Percentiles rank a stretch among this genome's conserved stretches.
Evolutionary conservation across 805 yeast genomes (phyloP).

Genomic region (Maudiozyma bulderi): DNA sequence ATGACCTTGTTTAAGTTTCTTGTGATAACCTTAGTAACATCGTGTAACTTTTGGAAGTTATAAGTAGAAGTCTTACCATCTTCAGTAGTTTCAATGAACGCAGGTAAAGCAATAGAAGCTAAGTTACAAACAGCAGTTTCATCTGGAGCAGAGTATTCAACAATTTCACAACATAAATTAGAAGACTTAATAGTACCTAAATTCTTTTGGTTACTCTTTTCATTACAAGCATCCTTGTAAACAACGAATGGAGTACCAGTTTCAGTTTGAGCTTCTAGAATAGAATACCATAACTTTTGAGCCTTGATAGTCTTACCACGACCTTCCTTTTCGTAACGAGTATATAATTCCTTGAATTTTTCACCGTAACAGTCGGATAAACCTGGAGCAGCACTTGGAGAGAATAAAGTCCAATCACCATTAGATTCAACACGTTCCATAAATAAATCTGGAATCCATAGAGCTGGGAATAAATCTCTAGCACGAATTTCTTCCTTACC

Average conservation of each 20-base stretch:
- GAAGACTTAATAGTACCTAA: conserved; percentile 89
- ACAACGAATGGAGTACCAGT: conserved; percentile 94
- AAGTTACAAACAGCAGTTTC: conserved; percentile 94
- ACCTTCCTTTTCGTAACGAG: conserved; percentile 61
- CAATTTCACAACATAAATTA: conserved; percentile 88
- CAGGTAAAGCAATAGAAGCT: conserved; percentile 84
- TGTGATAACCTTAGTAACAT: conserved; percentile 65
- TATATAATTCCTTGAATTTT: conserved; percentile 65
- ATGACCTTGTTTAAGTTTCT: conserved; percentile 74
- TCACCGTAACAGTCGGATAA: conserved; percentile 75
- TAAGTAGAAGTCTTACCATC: conserved; percentile 41
- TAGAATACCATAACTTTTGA: conserved; percentile 83
- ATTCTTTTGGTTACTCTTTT: conserved; percentile 82
- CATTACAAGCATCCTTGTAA: conserved; percentile 86
- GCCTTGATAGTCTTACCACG: conserved; percentile 66
- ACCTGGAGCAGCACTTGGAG: conserved; percentile 85
- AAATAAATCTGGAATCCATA: conserved; percentile 92
- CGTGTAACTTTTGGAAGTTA: conserved; percentile 68
- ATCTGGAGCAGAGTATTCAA: conserved; percentile 83
- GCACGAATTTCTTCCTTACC: conserved; percentile 93
- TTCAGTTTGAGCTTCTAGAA: conserved; percentile 86
- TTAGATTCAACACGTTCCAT: conserved; percentile 80
- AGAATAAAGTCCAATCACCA: conserved; percentile 80
- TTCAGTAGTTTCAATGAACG: conserved; percentile 46
- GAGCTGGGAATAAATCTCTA: conserved; percentile 82